Conservation (phyloP, 257 asterid genomes). For the Penstemon barbatus region DNA sequence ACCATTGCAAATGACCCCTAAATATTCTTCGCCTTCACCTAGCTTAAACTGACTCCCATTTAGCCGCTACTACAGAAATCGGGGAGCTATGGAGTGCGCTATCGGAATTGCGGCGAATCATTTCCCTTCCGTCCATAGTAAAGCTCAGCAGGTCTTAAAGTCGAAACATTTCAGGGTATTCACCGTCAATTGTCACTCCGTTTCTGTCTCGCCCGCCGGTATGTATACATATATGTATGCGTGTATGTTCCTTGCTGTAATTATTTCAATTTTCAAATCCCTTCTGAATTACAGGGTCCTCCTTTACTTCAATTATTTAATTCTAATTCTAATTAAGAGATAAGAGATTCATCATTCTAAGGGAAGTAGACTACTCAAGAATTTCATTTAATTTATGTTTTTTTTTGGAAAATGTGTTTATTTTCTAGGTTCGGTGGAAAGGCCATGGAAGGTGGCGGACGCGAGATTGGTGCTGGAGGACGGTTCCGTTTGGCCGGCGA, state of each 20-base stretch:
- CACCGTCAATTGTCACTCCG: conserved; percentile 38
- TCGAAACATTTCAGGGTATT: conserved; percentile 23
- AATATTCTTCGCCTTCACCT: no score
- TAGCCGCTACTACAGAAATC: no score
- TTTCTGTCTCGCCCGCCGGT: conserved; percentile 36
- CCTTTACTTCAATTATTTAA: no score
- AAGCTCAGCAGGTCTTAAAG: neutral
- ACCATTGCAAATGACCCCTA: no score
- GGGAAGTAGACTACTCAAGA: no score
- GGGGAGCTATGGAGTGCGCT: conserved; percentile 27
- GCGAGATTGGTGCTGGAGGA: conserved; percentile 94
- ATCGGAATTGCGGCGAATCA: conserved; percentile 34
- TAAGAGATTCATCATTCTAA: no score
- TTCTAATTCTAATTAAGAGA: no score
- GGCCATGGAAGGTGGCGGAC: conserved; percentile 95
- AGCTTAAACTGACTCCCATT: no score
- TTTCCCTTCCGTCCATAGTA: conserved; percentile 25
- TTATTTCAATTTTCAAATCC: neutral
- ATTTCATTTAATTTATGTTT: neutral
- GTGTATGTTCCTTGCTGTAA: neutral
- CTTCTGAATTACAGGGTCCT: no score
- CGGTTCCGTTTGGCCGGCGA: conserved; percentile 91
- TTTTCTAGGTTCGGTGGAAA: conserved; percentile 48
- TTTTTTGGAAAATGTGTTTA: neutral
- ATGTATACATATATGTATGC: neutral